Percentiles rank a stretch among this genome's conserved stretches.
Evolutionary conservation across 352 stramenopile genomes (phyloP).

Genomic region (Phytophthora meadii): DNA sequence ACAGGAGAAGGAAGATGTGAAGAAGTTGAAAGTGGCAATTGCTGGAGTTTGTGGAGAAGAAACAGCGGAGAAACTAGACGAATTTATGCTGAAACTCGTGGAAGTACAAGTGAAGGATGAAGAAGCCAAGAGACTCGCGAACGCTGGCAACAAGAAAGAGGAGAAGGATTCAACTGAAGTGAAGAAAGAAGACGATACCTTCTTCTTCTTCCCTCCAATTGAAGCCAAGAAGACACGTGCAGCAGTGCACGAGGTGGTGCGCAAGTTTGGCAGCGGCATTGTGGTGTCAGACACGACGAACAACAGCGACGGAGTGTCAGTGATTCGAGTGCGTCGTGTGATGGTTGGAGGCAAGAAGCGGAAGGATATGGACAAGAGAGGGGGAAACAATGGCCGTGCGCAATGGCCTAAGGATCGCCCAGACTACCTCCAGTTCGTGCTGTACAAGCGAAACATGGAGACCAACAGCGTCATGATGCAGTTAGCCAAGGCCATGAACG

Average conservation of each 20-base stretch:
- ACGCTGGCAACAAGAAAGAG: slow-evolving; percentile 28
- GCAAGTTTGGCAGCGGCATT: slow-evolving; percentile 64
- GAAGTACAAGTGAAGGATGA: slow-evolving; percentile 40
- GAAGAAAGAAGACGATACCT: slow-evolving; percentile 30
- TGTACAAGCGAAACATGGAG: slow-evolving; percentile 98
- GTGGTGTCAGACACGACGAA: slow-evolving; percentile 88
- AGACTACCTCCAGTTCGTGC: slow-evolving; percentile 94
- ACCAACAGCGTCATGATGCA: slow-evolving; percentile 89
- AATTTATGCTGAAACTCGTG: slow-evolving; percentile 58
- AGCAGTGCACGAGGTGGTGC: slow-evolving; percentile 86
- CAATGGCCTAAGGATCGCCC: slow-evolving; percentile 74
- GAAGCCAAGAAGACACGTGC: slow-evolving; percentile 87
- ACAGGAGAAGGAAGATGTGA: slow-evolving; percentile 50
- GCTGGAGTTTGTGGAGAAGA: slow-evolving; percentile 50
- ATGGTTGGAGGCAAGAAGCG: slow-evolving; percentile 86
- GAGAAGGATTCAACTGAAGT: slow-evolving; percentile 3
- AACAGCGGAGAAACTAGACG: slow-evolving; percentile 43
- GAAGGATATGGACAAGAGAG: slow-evolving; percentile 78
- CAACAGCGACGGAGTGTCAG: slow-evolving; percentile 63
- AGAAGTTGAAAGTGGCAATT: slow-evolving; percentile 52
- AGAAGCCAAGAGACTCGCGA: slow-evolving; percentile 26
- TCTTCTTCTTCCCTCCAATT: slow-evolving; percentile 81
- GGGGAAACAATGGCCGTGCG: slow-evolving; percentile 26
- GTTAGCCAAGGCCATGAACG: slow-evolving; percentile 73
- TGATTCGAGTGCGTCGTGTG: slow-evolving; percentile 86